Base-by-base conservation (phyloP, 140 eudicot species). In the Stevia rebaudiana region DNA sequence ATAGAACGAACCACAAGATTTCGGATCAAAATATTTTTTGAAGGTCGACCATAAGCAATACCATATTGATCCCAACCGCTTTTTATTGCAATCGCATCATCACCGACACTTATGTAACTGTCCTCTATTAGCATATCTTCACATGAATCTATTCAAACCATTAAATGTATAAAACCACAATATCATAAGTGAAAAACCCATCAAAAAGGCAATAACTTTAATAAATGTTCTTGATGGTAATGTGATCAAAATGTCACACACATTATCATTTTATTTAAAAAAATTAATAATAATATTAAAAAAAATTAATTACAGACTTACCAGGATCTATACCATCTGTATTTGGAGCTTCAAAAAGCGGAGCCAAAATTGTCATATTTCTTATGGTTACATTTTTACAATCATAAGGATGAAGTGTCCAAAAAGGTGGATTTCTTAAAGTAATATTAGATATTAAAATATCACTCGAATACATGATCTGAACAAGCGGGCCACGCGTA, bases 21-120 rank as follows among this genome's bases (percentile, higher is more conserved):
- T 12, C 98, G 82, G 56, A 92, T 85, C 39, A 85, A 81, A 64
- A 92, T 92, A 54, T 92, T 92, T 69, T 33, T 74, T 8, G 98
- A 88, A 0, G 98, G 98, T 17, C 86, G 79, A 17, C 83, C 96
- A 74, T 92, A 92, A 23, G 92, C 80, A 61, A 72, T 77, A 21
- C 98, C 98, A 41, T 83, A 92, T 73, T 92, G 98, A 79, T 92
- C 98, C 98, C 98, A 92, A 35, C 97, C 97, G 51, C 97, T 90
- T 86, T 90, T 90, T 65, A 90, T 90, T 43, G 97, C 97, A 65
- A 92, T 79, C 31, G 80, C 95, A 74, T 92, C 98, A 39, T 92
- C 98, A 13, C 98, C 98, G 6, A 92, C 98, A 43, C 98, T 85
- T 56, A 92, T 88, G 82, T 92, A 92, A 61, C 89, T 79, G 81